Base-by-base conservation (phyloP, 192 early-diverging fungal species). In the Dimargaris xerosporica region DNA sequence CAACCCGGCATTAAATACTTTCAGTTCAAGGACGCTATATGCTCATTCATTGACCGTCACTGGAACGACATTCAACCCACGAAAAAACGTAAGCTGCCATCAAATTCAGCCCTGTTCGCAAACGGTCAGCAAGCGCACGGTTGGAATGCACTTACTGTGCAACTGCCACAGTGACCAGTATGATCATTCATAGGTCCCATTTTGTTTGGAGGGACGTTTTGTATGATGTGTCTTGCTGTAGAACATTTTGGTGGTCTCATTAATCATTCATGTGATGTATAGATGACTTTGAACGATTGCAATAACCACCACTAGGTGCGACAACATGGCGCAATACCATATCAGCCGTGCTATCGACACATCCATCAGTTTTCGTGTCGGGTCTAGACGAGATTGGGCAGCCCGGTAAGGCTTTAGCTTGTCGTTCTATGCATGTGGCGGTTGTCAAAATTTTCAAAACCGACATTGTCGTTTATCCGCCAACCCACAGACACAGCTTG, bases 281-380 rank as follows among this genome's bases (percentile, higher is more conserved):
- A 5, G 31, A 11, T 23, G 11, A 44, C 31, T 11, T n/a, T 4
- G 10, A 41, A 41, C 19, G 5, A 21, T 13, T 64, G 17, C 5
- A 0, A 16, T 64, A 21, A 25, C 3, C 17, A 3, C 5, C 6
- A 11, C 44, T 68, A 84, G 82, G 76, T 67, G 80, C 84, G 0
- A 77, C 80, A 0, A 90, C 87, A 0, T 93, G 91, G 91, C 80
- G 85, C 41, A 93, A 93, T 68, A 91, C 88, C 2, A 79, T 93
- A 6, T 89, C 88, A 2, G 88, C 87, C 53, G 81, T 82, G 29
- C 64, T 93, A 25, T 93, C 89, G 5, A 89, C 86, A 11, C 85
- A 90, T n/a, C 76, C 74, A 15, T 67, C 77, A 23, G 73, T 86
- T 47, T 93, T 93, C 54, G 64, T 75, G 19, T 89, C 88, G 10